Conservation (phyloP, 2,329 filamentous ascomycete species). For the Aspergillus brunneoviolaceus region DNA sequence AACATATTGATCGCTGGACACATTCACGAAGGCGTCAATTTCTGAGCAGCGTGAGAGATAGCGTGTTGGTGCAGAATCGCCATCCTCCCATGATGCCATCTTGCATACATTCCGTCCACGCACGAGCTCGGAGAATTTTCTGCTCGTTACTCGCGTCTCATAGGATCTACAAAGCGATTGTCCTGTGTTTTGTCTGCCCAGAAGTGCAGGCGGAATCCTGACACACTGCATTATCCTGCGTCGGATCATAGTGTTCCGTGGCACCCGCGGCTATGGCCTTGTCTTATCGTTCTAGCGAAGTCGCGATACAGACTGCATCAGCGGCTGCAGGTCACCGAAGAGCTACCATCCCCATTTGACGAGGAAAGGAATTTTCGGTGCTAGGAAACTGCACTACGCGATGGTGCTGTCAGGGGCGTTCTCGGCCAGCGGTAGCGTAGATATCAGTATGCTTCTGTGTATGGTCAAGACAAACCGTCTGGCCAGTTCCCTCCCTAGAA, state of each 20-base stretch:
- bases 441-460: background rate
- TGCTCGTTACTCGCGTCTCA: constrained; percentile 4
- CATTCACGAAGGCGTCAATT: background rate
- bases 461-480: background rate
- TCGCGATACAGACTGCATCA: background rate
- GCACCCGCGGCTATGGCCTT: constrained; percentile 1
- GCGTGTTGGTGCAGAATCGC: background rate
- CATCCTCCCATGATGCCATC: constrained; percentile 7
- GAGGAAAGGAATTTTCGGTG: background rate
- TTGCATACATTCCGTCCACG: background rate
- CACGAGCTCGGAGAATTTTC: constrained; percentile 6
- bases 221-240: background rate
- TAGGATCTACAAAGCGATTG: constrained; percentile 9
- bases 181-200: background rate
- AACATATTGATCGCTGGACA: background rate
- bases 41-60: background rate
- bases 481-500: background rate
- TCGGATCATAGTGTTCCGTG: constrained; percentile 8
- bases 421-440: background rate
- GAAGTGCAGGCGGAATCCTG: background rate
- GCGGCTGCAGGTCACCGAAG: background rate
- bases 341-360: background rate
- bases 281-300: background rate
- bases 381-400: background rate
- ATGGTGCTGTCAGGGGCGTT: background rate